Evolutionary conservation across 352 stramenopile genomes (phyloP), one percentile per base, ranked within the genome.

Genomic region (Phytophthora syringae): DNA sequence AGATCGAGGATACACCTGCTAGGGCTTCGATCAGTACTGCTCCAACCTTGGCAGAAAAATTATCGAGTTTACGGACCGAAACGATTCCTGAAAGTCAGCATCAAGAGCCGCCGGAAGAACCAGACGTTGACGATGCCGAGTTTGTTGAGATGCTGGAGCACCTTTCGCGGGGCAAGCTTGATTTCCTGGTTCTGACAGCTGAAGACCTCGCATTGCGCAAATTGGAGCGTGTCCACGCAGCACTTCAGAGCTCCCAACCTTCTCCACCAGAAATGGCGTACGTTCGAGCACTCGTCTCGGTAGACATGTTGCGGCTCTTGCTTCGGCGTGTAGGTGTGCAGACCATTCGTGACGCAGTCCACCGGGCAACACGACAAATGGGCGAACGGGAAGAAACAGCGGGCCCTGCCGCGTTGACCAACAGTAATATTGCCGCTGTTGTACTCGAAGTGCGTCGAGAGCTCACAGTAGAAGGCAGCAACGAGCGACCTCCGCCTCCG

Each of bases 251-350:
- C 27, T n/a, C 51, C 12, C 43, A 48, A 50, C 10, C 32, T 7
- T 34, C 52, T 7, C n/a, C 25, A 12, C n/a, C 34, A 5, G 43
- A 24, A 36, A 71, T 88, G 63, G 43, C 67, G 1, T 36, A 60
- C n/a, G 54, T 83, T 18, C 72, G 79, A 1, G 64, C 64, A 10
- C 55, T 84, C 45, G 49, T 88, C 16, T 70, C 74, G 6, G 36
- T 86, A 6, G 77, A 84, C 45, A 84, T 78, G 50, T 52, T 88
- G 9, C 64, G 66, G 5, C 43, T 86, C 10, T 43, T 86, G 36
- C 12, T 82, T 7, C 32, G 61, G 30, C 77, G 77, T 7, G 67
- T 74, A 28, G 66, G 72, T 7, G 40, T 42, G 20, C 58, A 58
- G 27, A 39, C 69, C 15, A 69, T 88, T 42, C 42, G 61, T 32